phyloP scores from a whole-genome alignment of 1,284 basidiomycete genomes.

The Vanrija pseudolonga region DNA sequence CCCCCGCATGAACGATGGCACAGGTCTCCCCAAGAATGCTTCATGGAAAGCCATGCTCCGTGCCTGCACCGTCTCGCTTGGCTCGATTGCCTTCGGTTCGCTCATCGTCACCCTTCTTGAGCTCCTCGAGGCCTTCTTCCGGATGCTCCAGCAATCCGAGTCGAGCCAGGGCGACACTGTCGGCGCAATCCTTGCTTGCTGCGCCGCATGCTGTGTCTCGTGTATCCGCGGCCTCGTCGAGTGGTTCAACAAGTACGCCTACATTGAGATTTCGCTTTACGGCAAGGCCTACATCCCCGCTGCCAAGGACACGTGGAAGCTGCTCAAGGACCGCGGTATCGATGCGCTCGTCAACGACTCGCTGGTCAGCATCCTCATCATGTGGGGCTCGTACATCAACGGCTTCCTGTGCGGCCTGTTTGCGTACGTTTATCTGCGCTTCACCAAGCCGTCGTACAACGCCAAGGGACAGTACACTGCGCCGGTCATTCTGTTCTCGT shows the following conservation, averaged over 20 bases:
- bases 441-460: conserved; percentile 69
- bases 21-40: conserved; percentile 61
- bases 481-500: conserved; percentile 71
- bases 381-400: conserved; percentile 67
- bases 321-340: conserved; percentile 78
- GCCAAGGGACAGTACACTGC: conserved; percentile 68
- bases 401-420: conserved; percentile 74
- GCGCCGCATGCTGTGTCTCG: conserved; percentile 71
- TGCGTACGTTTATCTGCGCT: conserved; percentile 72
- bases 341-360: conserved; percentile 82
- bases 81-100: conserved; percentile 84
- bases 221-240: conserved; percentile 67
- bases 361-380: conserved; percentile 62
- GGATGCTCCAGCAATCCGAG: conserved; percentile 64
- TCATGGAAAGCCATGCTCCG: conserved; percentile 69
- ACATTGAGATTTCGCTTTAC: conserved; percentile 74
- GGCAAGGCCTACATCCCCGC: conserved; percentile 80
- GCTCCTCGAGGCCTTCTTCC: conserved; percentile 64
- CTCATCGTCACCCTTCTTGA: conserved; percentile 85
- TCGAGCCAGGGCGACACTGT: conserved; percentile 72
- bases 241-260: conserved; percentile 64
- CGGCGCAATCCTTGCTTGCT: conserved; percentile 68
- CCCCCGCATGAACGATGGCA: conserved; percentile 31
- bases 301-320: conserved; percentile 86
- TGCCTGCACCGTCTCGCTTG: conserved; percentile 78